phyloP scores from a whole-genome alignment of 1,284 basidiomycete genomes.

The Apiotrichum domesticum region DNA sequence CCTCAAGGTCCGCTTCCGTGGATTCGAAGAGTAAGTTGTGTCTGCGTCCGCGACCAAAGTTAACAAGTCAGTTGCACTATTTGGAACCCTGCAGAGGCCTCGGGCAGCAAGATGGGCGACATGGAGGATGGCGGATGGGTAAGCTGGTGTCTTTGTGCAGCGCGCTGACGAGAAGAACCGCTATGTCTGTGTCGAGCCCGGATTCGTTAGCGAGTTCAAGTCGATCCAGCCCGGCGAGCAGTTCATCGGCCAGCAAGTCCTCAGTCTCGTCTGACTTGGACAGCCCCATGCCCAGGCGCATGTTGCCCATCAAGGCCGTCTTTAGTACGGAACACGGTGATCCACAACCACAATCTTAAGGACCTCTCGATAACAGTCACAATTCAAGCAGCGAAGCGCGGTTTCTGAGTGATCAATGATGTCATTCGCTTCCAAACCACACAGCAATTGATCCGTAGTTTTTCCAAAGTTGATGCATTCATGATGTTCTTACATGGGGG shows the following conservation, averaged over 20 bases:
- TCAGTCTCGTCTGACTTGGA: slow-evolving; percentile 45
- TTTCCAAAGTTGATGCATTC: too few species aligned
- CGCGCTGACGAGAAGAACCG: slow-evolving; percentile 52
- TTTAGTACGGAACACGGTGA: too few species aligned
- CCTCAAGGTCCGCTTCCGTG: slow-evolving; percentile 55
- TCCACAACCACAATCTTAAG: too few species aligned
- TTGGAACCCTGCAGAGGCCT: slow-evolving; percentile 74
- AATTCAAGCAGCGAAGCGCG: too few species aligned
- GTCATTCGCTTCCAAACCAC: too few species aligned
- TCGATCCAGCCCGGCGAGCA: slow-evolving; percentile 56
- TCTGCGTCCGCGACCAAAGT: neutral
- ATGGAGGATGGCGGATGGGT: slow-evolving; percentile 84
- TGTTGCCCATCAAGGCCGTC: too few species aligned
- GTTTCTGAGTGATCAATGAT: too few species aligned
- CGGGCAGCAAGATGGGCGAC: slow-evolving; percentile 66
- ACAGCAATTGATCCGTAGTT: too few species aligned
- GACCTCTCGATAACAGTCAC: too few species aligned
- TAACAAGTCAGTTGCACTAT: slow-evolving; percentile 43
- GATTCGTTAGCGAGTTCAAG: slow-evolving; percentile 55
- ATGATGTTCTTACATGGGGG: too few species aligned
- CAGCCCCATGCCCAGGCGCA: too few species aligned
- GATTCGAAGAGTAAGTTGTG: slow-evolving; percentile 56
- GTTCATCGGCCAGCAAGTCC: slow-evolving; percentile 67
- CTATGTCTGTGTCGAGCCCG: slow-evolving; percentile 81
- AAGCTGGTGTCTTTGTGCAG: slow-evolving; percentile 24